Percentiles rank a stretch among this genome's conserved stretches.
Conservation (phyloP, 106 monocot species). For the Acorus calamus region DNA sequence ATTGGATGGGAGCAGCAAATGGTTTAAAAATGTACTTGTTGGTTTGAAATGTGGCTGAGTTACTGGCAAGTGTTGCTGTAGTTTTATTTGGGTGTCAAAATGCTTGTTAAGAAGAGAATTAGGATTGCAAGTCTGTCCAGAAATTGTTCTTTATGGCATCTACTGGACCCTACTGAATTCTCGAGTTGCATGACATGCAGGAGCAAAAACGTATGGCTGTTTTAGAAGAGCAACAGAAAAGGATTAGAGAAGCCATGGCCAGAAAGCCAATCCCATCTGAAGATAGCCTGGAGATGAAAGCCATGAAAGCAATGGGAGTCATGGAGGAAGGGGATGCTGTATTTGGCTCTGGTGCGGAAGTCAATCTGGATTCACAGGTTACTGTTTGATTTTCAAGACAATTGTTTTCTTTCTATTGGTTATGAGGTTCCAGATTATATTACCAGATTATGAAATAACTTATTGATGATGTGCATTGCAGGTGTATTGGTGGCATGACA, state of each 20-base stretch:
- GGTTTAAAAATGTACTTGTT: too few relatives aligned
- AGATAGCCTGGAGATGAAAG: conserved; percentile 78
- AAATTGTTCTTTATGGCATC: too few relatives aligned
- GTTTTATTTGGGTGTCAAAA: too few relatives aligned
- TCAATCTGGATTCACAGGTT: conserved; percentile 91
- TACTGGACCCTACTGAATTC: too few relatives aligned
- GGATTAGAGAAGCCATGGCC: conserved; percentile 56
- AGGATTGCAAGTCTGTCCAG: too few relatives aligned
- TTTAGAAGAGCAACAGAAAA: conserved; percentile 50
- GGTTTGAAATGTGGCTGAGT: too few relatives aligned
- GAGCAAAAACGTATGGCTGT: conserved; percentile 66
- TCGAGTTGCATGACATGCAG: conserved; percentile 14
- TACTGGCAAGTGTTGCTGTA: too few relatives aligned
- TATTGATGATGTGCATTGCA: conserved; percentile 9
- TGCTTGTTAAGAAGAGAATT: too few relatives aligned
- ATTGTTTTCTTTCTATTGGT: not conserved
- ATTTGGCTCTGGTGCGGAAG: conserved; percentile 91
- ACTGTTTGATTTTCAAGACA: not conserved
- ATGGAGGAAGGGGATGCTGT: conserved; percentile 97
- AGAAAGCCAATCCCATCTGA: conserved; percentile 43
- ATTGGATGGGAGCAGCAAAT: too few relatives aligned
- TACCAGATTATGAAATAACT: not conserved
- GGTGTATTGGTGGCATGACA: conserved; percentile 99
- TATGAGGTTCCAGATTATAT: not conserved
- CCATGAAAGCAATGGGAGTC: conserved; percentile 90